These are phyloP conservation scores for Pseudogymnoascus sp. DNA, from an alignment of 2,329 filamentous ascomycete species.

Conservation along the genomic window DNA sequence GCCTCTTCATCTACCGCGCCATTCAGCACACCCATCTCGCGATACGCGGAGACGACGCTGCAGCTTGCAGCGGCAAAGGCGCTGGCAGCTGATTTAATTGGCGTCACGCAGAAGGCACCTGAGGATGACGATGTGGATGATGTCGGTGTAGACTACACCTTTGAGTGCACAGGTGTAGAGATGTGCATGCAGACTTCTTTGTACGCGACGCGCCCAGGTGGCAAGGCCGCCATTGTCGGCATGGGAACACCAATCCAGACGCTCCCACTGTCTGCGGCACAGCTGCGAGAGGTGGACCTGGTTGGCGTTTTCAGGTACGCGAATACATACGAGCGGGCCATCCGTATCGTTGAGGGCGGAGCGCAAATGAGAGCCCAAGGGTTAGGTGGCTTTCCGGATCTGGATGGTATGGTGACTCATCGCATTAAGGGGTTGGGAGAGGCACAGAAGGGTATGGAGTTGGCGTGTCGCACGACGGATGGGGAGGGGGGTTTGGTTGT, in stretches of 20 bases:
- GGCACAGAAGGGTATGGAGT: slow-evolving; percentile 74
- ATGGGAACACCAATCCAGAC: slow-evolving; percentile 84
- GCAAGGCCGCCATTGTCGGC: slow-evolving; percentile 78
- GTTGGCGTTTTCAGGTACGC: slow-evolving; percentile 88
- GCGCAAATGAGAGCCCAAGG: slow-evolving; percentile 66
- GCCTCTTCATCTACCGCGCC: slow-evolving; percentile 24
- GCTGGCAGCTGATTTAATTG: slow-evolving; percentile 65
- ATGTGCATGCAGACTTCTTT: slow-evolving; percentile 68
- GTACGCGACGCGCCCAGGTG: slow-evolving; percentile 62
- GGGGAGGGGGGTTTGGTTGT: slow-evolving; percentile 47
- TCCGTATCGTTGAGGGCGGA: slow-evolving; percentile 66
- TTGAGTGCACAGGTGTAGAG: slow-evolving; percentile 74
- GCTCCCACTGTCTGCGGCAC: slow-evolving; percentile 87
- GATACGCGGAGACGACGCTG: slow-evolving; percentile 65
- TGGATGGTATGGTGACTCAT: slow-evolving; percentile 66
- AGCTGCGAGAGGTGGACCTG: slow-evolving; percentile 78
- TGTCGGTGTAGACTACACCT: slow-evolving; percentile 52
- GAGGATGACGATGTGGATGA: slow-evolving; percentile 59
- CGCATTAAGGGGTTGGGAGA: slow-evolving; percentile 82
- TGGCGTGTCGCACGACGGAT: slow-evolving; percentile 60
- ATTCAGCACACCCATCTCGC: slow-evolving; percentile 63
- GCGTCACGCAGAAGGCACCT: slow-evolving; percentile 55
- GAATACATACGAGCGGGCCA: slow-evolving; percentile 66
- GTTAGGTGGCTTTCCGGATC: slow-evolving; percentile 56
- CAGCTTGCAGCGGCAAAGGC: slow-evolving; percentile 63